Evolutionary conservation across 306 rosid species (phyloP), one percentile per base, ranked within the genome.

Genomic region (Lablab purpureus): DNA sequence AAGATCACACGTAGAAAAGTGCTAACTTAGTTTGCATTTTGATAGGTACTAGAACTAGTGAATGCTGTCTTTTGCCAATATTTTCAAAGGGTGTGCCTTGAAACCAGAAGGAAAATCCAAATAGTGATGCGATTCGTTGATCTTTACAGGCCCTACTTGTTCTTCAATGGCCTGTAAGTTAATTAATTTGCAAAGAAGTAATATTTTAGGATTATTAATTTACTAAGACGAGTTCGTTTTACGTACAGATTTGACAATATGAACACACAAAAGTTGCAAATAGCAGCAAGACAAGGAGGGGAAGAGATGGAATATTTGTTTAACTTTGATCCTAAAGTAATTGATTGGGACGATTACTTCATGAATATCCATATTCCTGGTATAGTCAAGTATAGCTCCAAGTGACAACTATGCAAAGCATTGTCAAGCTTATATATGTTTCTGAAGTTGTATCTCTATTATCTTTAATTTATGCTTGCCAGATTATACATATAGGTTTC

Each of bases 261-360:
- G 75, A 91, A 93, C 85, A 75, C 85, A 0, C 89, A 88, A 67
- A 90, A 85, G 84, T 51, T 93, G 84, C 88, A 88, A 69, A 76
- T 84, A 58, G 92, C 88, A 3, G 70, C 83, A 34, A 78, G 55
- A 60, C 56, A 86, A 69, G 80, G 83, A 12, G 85, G 83, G 0
- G 81, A 11, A 23, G 93, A 91, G 78, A 79, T 68, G 50, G 91
- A 87, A 56, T 10, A 22, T 13, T 17, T 83, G 36, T 91, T 91
- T 72, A n/a, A n/a, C n/a, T 86, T 88, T 69, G 98, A 93, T n/a
- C 89, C 97, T 1, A 90, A 84, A 32, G 7, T 41, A 2, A 84
- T 91, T 51, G 64, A 91, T 4, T 93, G 97, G 97, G 92, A 91
- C 0, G 92, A 93, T 17, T 93, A 91, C 84, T 84, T 93, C 66